Base-by-base conservation (phyloP, 345 rosid species). In the Brassica cretica region DNA sequence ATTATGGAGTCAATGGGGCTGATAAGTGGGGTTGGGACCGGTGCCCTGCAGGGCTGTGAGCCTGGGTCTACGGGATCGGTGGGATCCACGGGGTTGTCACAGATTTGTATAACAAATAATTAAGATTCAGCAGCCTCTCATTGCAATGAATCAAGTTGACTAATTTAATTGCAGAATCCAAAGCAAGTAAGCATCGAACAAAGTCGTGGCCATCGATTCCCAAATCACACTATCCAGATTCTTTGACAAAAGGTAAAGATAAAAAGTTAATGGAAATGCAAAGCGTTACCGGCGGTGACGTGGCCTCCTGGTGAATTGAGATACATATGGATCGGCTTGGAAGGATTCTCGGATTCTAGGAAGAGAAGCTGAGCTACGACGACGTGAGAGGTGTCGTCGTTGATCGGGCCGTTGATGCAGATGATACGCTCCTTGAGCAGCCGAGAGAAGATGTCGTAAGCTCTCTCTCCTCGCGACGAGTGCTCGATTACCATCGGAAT, bases 321-420 rank as follows among this genome's bases (percentile, higher is more conserved):
- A 77, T 96, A 93, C 98, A 96, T 91, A 83, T 93, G 88, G 76
- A 96, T 93, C 60, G 97, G 99, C 81, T 96, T 96, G 8, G 98
- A 88, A 62, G 97, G 97, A 82, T 89, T 96, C 85, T 93, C 98
- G 19, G 99, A 93, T 73, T 96, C 99, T 68, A 93, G 97, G 84
- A 86, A 96, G 80, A 96, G 96, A 51, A 96, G 97, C 89, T 93
- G 99, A 62, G 99, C 99, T 12, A 96, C 97, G 39, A 96, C 98
- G 24, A 96, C 97, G 76, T 96, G 95, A 24, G 98, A 89, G 0
- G 97, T 91, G 68, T 96, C 92, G 84, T 96, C 98, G 76, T 86
- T 88, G 71, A 96, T 89, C 53, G 98, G 86, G 10, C 98, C 98
- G 58, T 96, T 96, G 72, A 96, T 93, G 84, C 97, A 96, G 64